phyloP scores from a whole-genome alignment of 176 grass and related monocot genomes.

The Poa pratensis region DNA sequence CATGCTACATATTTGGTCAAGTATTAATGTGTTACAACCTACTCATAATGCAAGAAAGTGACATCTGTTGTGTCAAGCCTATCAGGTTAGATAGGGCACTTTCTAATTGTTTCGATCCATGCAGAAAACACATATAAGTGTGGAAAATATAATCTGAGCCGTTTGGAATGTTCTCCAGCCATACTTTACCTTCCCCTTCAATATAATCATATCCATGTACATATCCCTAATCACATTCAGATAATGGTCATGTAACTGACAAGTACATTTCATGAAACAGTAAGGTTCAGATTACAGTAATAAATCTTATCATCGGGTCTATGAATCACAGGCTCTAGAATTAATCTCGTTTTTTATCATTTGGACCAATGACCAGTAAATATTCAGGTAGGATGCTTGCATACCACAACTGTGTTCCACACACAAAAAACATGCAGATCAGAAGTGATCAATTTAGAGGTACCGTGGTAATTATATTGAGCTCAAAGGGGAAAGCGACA shows the following conservation, averaged over 20 bases:
- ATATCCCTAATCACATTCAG: conserved; percentile 1
- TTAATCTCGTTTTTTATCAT: background rate
- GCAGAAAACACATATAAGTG: background rate
- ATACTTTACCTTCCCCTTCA: background rate
- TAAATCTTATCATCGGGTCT: background rate
- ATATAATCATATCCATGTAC: background rate
- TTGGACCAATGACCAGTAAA: background rate
- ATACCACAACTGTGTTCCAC: background rate
- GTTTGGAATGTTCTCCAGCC: no score
- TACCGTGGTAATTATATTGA: background rate
- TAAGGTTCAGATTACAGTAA: background rate
- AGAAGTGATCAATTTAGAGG: background rate
- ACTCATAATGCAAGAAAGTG: background rate
- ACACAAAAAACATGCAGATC: background rate
- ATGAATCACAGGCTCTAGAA: background rate
- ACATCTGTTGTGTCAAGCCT: background rate
- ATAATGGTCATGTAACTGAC: background rate
- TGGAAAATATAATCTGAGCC: background rate
- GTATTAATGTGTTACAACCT: background rate
- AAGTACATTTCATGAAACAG: background rate
- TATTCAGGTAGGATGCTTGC: background rate
- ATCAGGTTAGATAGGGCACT: conserved; percentile 2
- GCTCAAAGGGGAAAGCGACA: background rate
- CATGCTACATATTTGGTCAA: background rate
- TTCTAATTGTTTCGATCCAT: background rate